Evolutionary conservation across 192 early-diverging fungal species (phyloP).

Genomic region (Coemansia sp.): DNA sequence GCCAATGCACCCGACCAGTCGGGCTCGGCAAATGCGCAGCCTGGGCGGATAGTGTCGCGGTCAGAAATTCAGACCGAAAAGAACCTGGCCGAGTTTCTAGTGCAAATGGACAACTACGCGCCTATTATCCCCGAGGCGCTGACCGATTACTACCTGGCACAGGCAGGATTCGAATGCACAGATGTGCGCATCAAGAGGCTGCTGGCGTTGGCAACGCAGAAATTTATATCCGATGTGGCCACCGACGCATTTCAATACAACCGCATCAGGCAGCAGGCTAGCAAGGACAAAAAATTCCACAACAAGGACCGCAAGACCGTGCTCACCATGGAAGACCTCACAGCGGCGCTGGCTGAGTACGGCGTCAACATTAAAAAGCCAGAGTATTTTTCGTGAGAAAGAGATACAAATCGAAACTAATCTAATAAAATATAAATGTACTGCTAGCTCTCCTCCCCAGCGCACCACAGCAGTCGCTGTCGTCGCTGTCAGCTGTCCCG

Average conservation of each 20-base stretch:
- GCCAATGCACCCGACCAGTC: conserved; percentile 9
- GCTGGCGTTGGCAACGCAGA: conserved; percentile 76
- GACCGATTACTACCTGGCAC: conserved; percentile 86
- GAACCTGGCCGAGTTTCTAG: conserved; percentile 81
- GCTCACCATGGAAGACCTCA: conserved; percentile 92
- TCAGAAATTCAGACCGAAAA: conserved; percentile 66
- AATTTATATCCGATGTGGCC: conserved; percentile 76
- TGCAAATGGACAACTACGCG: conserved; percentile 69
- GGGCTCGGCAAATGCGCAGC: conserved; percentile 10
- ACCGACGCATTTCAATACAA: conserved; percentile 75
- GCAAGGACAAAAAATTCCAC: conserved; percentile 56
- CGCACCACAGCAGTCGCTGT: too few species aligned
- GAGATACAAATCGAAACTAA: too few species aligned
- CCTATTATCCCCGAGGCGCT: conserved; percentile 92
- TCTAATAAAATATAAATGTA: background rate
- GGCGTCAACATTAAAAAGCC: conserved; percentile 97
- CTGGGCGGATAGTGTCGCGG: conserved; percentile 35
- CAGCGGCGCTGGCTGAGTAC: conserved; percentile 86
- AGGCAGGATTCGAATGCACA: conserved; percentile 69
- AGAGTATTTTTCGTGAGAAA: conserved; percentile 86
- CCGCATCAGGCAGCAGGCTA: conserved; percentile 64
- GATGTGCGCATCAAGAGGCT: conserved; percentile 70
- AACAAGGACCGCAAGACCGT: conserved; percentile 81
- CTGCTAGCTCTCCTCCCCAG: too few species aligned
- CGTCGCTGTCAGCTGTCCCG: too few species aligned